These are phyloP conservation scores for Pyrus pyrifolia DNA, from an alignment of 306 rosid species.

Conservation along the genomic window DNA sequence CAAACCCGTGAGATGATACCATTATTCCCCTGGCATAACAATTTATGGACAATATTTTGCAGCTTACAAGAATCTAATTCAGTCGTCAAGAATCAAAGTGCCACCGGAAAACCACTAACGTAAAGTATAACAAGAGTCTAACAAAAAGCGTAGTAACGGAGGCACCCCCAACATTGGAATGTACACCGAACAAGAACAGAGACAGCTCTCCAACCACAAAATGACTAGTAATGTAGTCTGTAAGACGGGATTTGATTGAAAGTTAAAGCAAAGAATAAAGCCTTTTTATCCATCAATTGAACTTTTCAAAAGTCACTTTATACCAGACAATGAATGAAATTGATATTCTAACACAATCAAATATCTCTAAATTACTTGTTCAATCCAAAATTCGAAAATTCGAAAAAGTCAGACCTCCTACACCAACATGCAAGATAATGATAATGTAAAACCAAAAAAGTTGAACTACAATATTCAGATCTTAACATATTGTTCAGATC, in stretches of 20 bases:
- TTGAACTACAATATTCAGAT: neutral
- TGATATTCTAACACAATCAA: neutral
- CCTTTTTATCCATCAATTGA: neutral
- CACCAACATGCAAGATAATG: neutral
- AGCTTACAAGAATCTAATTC: neutral
- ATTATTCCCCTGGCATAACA: neutral
- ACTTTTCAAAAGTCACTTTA: neutral
- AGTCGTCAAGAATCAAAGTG: neutral
- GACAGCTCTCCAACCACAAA: neutral
- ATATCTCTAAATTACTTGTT: neutral
- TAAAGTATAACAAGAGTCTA: neutral
- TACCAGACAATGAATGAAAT: neutral
- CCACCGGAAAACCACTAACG: neutral
- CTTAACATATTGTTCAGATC: neutral
- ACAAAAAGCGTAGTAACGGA: neutral
- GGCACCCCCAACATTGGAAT: neutral
- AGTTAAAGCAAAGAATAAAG: neutral
- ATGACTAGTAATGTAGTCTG: neutral
- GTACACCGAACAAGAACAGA: neutral
- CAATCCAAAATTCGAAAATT: neutral
- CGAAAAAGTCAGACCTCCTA: neutral
- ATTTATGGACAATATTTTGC: neutral
- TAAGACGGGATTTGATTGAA: neutral
- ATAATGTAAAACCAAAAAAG: neutral
- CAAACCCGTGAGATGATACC: neutral